Percentiles rank a stretch among this genome's conserved stretches.
Conservation (phyloP, 331 rosid species). For the Rosa hybrid region DNA sequence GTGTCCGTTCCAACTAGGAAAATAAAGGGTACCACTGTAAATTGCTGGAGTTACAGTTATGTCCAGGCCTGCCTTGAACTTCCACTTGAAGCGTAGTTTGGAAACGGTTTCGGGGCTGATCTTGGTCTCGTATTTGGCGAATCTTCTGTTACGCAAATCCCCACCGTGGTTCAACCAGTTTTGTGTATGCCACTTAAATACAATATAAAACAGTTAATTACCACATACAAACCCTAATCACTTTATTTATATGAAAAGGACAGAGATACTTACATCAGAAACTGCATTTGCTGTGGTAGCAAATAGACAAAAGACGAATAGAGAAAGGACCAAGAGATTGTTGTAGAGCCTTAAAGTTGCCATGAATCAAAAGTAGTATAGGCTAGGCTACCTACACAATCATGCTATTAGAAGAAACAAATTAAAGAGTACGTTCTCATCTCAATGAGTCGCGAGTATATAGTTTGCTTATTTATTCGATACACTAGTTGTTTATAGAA, state of each 20-base stretch:
- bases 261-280: neutral
- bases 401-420: too few species aligned
- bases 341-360: neutral
- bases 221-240: neutral
- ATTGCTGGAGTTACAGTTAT: slow-evolving; percentile 28
- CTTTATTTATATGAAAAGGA: neutral
- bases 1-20: slow-evolving; percentile 34
- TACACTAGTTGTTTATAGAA: neutral
- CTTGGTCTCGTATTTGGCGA: slow-evolving; percentile 26
- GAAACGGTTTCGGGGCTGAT: slow-evolving; percentile 20
- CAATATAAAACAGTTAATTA: neutral
- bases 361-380: neutral
- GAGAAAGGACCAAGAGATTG: neutral
- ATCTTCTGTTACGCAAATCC: slow-evolving; percentile 30
- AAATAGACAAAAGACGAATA: neutral
- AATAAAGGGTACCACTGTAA: slow-evolving; percentile 18
- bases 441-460: neutral
- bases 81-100: slow-evolving; percentile 29
- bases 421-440: neutral
- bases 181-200: neutral
- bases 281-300: neutral
- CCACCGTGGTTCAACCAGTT: slow-evolving; percentile 37
- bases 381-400: too few species aligned
- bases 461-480: too few species aligned
- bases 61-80: slow-evolving; percentile 27